Evolutionary conservation across 2,329 filamentous ascomycete genomes (phyloP).

Genomic region (Aspergillus sojae): DNA sequence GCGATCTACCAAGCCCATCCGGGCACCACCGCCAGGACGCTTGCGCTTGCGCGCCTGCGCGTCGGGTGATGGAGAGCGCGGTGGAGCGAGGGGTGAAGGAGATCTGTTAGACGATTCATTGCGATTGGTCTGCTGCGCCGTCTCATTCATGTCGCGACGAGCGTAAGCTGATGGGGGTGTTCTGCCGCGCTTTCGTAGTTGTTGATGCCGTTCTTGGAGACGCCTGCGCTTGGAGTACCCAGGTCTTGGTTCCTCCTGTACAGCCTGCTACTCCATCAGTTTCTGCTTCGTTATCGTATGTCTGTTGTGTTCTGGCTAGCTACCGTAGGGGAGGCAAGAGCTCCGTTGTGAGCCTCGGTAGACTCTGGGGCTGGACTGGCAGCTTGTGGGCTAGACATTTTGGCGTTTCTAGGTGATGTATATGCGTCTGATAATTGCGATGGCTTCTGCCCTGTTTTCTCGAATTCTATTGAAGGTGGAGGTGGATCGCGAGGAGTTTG

Average conservation of each 20-base stretch:
- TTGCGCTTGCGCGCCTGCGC: constrained; percentile 46
- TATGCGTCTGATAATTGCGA: background rate
- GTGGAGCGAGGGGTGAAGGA: constrained; percentile 44
- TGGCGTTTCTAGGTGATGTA: background rate
- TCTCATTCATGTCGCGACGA: constrained; percentile 38
- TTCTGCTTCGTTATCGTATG: constrained; percentile 29
- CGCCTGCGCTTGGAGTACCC: constrained; percentile 40
- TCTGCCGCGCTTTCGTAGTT: constrained; percentile 38
- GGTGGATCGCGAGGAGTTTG: background rate
- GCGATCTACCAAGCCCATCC: constrained; percentile 41
- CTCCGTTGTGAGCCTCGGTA: background rate
- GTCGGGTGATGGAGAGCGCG: constrained; percentile 45
- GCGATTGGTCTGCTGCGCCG: constrained; percentile 18
- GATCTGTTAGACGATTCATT: constrained; percentile 38
- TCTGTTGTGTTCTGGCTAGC: background rate
- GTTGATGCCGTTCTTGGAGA: constrained; percentile 43
- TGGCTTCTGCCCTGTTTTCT: too few species aligned
- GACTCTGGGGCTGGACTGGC: background rate
- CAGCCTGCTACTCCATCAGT: constrained; percentile 26
- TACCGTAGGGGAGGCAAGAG: background rate
- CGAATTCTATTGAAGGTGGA: background rate
- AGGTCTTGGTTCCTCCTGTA: constrained; percentile 14
- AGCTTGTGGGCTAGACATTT: background rate
- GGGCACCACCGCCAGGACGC: constrained; percentile 49
- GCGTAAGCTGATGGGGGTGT: constrained; percentile 44